These are phyloP conservation scores for Phoma sp. DNA, from an alignment of 2,329 filamentous ascomycete species.

Conservation along the genomic window DNA sequence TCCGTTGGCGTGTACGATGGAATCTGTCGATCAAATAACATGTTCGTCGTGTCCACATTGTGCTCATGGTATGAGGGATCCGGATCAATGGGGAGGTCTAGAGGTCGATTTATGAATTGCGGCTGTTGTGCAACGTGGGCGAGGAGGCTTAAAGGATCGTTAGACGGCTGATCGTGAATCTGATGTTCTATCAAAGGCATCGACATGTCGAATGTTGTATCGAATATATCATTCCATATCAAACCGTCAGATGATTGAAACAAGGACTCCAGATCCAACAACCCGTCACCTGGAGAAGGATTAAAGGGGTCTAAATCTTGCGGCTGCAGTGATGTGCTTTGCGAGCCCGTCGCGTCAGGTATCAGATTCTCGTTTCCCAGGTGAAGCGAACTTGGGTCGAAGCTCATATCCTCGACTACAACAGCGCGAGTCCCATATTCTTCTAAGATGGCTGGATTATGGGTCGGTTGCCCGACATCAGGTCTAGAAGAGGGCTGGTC, in stretches of 20 bases:
- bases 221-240: constrained; percentile 21
- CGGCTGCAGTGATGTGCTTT: background rate
- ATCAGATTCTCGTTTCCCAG: background rate
- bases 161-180: constrained; percentile 6
- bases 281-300: constrained; percentile 10
- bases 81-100: background rate
- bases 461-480: background rate
- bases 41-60: background rate
- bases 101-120: background rate
- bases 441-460: background rate
- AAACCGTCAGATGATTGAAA: constrained; percentile 17
- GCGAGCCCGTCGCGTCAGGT: background rate
- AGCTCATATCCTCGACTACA: background rate
- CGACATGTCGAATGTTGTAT: constrained; percentile 16
- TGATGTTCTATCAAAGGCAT: constrained; percentile 12
- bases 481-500: background rate
- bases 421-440: background rate
- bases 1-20: constrained; percentile 9
- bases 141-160: constrained; percentile 11
- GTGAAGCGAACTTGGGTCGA: background rate
- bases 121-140: constrained; percentile 15
- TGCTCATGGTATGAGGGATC: constrained; percentile 2
- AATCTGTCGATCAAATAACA: constrained; percentile 5
- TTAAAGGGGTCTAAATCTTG: constrained; percentile 6
- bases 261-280: constrained; percentile 18